These are phyloP conservation scores for Strigomonas culicis DNA, from an alignment of 208 protist genomes.

Conservation along the genomic window DNA sequence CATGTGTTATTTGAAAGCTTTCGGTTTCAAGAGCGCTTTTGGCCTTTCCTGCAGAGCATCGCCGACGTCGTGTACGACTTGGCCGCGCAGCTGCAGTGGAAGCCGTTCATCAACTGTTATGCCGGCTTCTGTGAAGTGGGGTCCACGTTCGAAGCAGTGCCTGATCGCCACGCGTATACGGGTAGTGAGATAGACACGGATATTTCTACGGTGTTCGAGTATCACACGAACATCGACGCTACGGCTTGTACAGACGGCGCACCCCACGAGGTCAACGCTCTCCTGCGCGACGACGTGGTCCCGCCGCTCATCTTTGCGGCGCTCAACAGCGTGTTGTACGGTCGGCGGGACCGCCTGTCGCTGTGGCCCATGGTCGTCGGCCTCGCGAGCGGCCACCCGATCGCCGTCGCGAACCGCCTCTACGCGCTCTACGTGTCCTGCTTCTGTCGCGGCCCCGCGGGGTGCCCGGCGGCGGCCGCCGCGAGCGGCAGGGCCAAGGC, in stretches of 20 bases:
- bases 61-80: slow-evolving; percentile 35
- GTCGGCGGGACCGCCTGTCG: background rate
- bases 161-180: no score
- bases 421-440: slow-evolving; percentile 12
- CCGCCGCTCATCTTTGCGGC: no score
- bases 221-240: no score
- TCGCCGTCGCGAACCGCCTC: slow-evolving; percentile 18
- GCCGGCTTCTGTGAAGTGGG: slow-evolving; percentile 14
- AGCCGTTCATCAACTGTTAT: slow-evolving; percentile 54
- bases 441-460: background rate
- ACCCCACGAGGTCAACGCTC: background rate
- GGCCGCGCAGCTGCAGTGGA: slow-evolving; percentile 33
- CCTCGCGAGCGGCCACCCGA: slow-evolving; percentile 8
- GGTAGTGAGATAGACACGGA: no score
- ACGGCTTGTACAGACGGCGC: no score
- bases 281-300: background rate
- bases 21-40: slow-evolving; percentile 55
- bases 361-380: slow-evolving; percentile 16
- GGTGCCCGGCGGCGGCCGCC: background rate
- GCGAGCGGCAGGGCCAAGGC: no score
- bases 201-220: no score
- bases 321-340: slow-evolving; percentile 2
- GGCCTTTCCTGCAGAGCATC: slow-evolving; percentile 44
- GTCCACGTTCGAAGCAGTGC: no score
- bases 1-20: slow-evolving; percentile 69